Evolutionary conservation across 192 early-diverging fungal species (phyloP).

Genomic region (Coemansia sp.): DNA sequence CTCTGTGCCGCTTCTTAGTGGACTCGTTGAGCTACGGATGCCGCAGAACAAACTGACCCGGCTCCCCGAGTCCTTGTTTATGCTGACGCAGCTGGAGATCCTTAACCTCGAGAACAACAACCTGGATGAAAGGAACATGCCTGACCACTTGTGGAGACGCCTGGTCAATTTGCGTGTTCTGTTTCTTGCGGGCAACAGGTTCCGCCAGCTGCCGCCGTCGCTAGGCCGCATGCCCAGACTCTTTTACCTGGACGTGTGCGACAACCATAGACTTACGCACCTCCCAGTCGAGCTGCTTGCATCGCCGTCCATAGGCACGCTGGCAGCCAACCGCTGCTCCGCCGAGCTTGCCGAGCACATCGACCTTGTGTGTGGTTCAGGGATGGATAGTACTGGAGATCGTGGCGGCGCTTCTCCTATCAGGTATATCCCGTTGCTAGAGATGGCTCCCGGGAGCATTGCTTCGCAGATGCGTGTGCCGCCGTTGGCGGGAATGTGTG

Average conservation of each 20-base stretch:
- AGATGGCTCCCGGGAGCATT: not conserved
- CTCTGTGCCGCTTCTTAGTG: constrained; percentile 15
- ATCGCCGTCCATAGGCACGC: constrained; percentile 27
- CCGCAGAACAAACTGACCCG: constrained; percentile 41
- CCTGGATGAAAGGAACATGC: constrained; percentile 18
- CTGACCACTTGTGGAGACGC: constrained; percentile 18
- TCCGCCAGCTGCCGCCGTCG: constrained; percentile 28
- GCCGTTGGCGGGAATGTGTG: constrained; percentile 20
- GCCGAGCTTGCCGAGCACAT: constrained; percentile 1
- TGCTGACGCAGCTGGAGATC: constrained; percentile 40
- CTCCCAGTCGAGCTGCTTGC: constrained; percentile 34
- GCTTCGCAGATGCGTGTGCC: constrained; percentile 9
- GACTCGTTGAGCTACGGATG: constrained; percentile 44
- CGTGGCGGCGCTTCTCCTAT: not conserved
- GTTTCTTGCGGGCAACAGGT: constrained; percentile 36
- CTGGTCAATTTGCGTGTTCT: constrained; percentile 34
- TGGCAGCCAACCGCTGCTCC: constrained; percentile 37
- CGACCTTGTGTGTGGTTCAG: not conserved
- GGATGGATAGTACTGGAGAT: too few species aligned
- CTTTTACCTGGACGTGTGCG: constrained; percentile 48
- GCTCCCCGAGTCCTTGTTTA: constrained; percentile 35
- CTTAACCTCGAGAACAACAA: constrained; percentile 44
- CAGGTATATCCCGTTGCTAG: not conserved
- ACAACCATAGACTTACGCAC: constrained; percentile 16
- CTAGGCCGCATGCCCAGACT: constrained; percentile 36